These are phyloP conservation scores for Amaranthus palmeri DNA, from an alignment of 148 eudicot species.

Conservation along the genomic window DNA sequence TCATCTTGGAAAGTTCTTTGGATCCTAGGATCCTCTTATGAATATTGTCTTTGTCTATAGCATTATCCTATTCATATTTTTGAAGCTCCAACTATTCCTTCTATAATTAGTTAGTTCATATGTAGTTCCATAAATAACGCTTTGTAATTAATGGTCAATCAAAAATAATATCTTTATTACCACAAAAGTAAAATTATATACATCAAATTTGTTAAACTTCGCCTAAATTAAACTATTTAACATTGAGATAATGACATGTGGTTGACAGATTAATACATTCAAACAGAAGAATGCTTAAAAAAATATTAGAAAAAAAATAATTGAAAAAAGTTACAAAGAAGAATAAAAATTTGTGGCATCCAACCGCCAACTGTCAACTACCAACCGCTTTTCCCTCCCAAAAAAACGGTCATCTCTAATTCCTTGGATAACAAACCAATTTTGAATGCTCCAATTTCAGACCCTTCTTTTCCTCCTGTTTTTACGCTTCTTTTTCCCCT, in stretches of 20 bases:
- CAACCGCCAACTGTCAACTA: slow-evolving; percentile 15
- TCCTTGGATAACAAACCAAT: background rate
- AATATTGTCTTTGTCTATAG: background rate
- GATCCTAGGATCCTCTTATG: too few relatives aligned
- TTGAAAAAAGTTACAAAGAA: background rate
- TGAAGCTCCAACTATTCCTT: background rate
- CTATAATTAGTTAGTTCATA: slow-evolving; percentile 1
- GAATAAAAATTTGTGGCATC: slow-evolving; percentile 17
- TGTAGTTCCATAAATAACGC: background rate
- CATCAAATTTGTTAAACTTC: too few relatives aligned
- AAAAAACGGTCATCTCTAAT: slow-evolving; percentile 9
- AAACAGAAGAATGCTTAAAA: too few relatives aligned
- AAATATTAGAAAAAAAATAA: too few relatives aligned
- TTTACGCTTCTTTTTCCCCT: slow-evolving; percentile 4
- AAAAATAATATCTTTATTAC: too few relatives aligned
- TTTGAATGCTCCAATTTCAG: background rate
- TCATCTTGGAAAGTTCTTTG: too few relatives aligned
- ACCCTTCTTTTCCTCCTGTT: slow-evolving; percentile 13
- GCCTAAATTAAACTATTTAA: too few relatives aligned
- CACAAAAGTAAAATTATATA: too few relatives aligned
- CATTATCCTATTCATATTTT: slow-evolving; percentile 8
- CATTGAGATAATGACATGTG: too few relatives aligned
- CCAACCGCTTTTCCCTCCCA: slow-evolving; percentile 21
- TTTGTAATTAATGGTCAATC: background rate
- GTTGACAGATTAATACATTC: too few relatives aligned